A percentile compares a stretch with the other conserved stretches of the same genome.
phyloP scores from a whole-genome alignment of 257 asterid species.

The Nicotiana noctiflora region DNA sequence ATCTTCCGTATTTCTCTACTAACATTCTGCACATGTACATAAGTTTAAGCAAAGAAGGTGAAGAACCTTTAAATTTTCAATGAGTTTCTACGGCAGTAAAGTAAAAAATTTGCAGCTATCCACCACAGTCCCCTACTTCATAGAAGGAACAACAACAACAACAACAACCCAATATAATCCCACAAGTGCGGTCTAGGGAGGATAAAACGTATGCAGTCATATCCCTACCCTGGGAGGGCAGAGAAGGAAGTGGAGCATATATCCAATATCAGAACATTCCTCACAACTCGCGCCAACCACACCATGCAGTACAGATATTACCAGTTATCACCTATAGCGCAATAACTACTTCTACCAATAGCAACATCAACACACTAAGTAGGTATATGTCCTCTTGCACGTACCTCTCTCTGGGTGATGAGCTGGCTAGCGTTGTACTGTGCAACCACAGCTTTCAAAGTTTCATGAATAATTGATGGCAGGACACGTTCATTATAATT shows the following conservation, averaged over 20 bases:
- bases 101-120: background rate
- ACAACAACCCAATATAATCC: too few species aligned
- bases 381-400: background rate
- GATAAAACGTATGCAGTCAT: too few species aligned
- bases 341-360: background rate
- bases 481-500: conserved; percentile 79
- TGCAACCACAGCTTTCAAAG: conserved; percentile 87
- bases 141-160: too few species aligned
- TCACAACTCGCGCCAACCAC: background rate
- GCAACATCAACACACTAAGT: background rate
- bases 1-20: conserved; percentile 80
- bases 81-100: background rate
- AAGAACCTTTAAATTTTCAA: background rate
- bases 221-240: too few species aligned
- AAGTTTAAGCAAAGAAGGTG: background rate
- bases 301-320: background rate
- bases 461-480: conserved; percentile 86
- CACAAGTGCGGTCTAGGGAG: too few species aligned
- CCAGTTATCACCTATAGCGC: background rate
- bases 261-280: background rate
- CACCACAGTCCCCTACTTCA: background rate
- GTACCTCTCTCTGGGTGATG: conserved; percentile 92
- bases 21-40: conserved; percentile 44
- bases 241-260: background rate
- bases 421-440: conserved; percentile 94